Percentiles rank a stretch among this genome's conserved stretches.
phyloP scores from a whole-genome alignment of 2,329 filamentous ascomycete species.

The Ilyonectria sp. region DNA sequence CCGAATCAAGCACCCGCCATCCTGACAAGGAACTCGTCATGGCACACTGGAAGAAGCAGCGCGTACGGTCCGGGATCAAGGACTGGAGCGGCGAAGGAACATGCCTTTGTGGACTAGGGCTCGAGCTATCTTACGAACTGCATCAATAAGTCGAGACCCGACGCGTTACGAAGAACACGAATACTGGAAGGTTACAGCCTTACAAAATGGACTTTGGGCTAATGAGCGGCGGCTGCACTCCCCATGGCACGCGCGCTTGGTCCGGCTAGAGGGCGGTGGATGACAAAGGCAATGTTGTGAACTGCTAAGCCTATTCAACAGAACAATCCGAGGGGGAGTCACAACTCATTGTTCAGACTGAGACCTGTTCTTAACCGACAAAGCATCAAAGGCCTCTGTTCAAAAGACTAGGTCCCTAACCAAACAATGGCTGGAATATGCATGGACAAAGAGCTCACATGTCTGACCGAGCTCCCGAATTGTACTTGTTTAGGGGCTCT shows the following conservation, averaged over 20 bases:
- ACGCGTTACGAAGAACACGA: neutral
- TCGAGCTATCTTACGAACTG: neutral
- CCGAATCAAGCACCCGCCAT: neutral
- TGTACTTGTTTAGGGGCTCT: neutral
- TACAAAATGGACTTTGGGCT: neutral
- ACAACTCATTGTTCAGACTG: neutral
- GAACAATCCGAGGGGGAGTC: neutral
- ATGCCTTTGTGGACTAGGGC: too few species aligned
- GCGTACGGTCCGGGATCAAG: neutral
- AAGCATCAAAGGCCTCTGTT: constrained; percentile 3
- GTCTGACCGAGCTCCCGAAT: neutral
- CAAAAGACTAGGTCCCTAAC: neutral
- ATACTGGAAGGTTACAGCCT: neutral
- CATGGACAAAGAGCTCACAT: neutral
- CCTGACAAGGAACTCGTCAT: neutral
- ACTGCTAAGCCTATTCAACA: neutral
- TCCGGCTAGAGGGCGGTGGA: neutral
- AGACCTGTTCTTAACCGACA: neutral
- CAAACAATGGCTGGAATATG: neutral
- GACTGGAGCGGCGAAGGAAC: neutral
- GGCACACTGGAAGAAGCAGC: neutral
- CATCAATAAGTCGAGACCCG: neutral
- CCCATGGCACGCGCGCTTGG: too few species aligned
- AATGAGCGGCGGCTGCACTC: neutral
- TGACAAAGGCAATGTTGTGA: neutral